A percentile compares a stretch with the other conserved stretches of the same genome.
Conservation (phyloP, 305 asterid genomes). For the Fraxinus platypoda region DNA sequence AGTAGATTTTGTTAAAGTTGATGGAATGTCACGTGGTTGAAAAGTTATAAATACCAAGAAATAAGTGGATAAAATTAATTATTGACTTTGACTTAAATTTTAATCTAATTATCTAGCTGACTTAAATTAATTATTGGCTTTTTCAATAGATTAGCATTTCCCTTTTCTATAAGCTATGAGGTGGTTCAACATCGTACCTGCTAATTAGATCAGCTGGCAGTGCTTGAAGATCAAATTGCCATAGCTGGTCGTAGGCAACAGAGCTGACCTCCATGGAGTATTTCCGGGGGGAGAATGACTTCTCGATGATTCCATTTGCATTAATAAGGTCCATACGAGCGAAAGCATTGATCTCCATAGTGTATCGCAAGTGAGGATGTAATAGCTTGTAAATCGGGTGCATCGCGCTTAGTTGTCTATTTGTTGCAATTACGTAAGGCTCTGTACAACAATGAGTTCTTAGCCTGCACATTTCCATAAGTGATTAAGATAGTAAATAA, state of each 20-base stretch:
- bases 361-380: conserved; percentile 61
- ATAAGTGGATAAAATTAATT: too few species aligned
- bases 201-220: conserved; percentile 63
- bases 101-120: too few species aligned
- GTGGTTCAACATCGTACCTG: conserved; percentile 38
- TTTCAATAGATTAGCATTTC: too few species aligned
- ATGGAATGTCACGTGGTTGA: too few species aligned
- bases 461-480: conserved; percentile 35
- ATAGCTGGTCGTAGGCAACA: conserved; percentile 45
- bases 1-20: too few species aligned
- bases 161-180: not conserved
- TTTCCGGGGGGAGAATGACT: conserved; percentile 43
- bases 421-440: conserved; percentile 59
- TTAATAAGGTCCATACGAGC: conserved; percentile 53
- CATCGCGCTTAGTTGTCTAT: conserved; percentile 60
- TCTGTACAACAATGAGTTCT: conserved; percentile 57
- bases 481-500: too few species aligned
- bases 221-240: conserved; percentile 70
- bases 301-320: conserved; percentile 52
- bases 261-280: conserved; percentile 42
- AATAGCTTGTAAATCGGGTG: conserved; percentile 56
- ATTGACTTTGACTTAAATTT: too few species aligned
- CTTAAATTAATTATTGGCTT: too few species aligned
- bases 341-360: conserved; percentile 61
- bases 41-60: too few species aligned